A percentile compares a stretch with the other conserved stretches of the same genome.
These are phyloP conservation scores for Vaccinium darrowii DNA, from an alignment of 148 eudicot genomes.

Conservation along the genomic window DNA sequence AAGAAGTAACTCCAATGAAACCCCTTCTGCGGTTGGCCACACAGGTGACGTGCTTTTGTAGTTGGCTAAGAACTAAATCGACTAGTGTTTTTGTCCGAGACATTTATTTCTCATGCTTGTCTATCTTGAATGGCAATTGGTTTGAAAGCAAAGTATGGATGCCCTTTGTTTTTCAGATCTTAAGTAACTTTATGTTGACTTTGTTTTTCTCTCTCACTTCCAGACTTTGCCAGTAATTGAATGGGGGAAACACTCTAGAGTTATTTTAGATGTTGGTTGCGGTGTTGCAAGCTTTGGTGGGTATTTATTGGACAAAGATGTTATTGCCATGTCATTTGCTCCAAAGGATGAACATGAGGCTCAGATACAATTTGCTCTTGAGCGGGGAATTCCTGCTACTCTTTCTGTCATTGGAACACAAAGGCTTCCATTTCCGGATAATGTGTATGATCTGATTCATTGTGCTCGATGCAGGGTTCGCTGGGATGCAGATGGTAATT, in stretches of 20 bases:
- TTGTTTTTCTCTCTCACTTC: conserved; percentile 9
- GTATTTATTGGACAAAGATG: conserved; percentile 78
- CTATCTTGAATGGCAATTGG: neutral
- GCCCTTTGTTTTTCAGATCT: conserved; percentile 2
- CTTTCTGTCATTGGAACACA: conserved; percentile 97
- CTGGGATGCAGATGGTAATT: conserved; percentile 88
- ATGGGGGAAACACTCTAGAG: conserved; percentile 88
- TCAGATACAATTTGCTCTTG: conserved; percentile 98
- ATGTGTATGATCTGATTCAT: conserved; percentile 80
- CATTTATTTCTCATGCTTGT: neutral
- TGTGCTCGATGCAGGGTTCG: conserved; percentile 99
- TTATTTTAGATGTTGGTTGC: conserved; percentile 95
- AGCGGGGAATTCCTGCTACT: conserved; percentile 92
- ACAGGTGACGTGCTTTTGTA: neutral
- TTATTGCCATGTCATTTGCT: conserved; percentile 93
- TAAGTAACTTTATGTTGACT: neutral
- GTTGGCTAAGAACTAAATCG: neutral
- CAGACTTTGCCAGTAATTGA: conserved; percentile 69
- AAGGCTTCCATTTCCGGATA: conserved; percentile 87
- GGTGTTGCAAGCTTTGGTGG: conserved; percentile 99
- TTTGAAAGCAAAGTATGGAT: neutral
- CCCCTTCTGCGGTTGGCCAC: neutral
- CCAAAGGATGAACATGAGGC: conserved; percentile 99
- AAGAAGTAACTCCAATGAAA: conserved; percentile 3
- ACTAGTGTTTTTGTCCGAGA: neutral